Percentiles rank a stretch among this genome's conserved stretches.
These are phyloP conservation scores for Castanea mollissima DNA, from an alignment of 306 rosid genomes.

Conservation along the genomic window DNA sequence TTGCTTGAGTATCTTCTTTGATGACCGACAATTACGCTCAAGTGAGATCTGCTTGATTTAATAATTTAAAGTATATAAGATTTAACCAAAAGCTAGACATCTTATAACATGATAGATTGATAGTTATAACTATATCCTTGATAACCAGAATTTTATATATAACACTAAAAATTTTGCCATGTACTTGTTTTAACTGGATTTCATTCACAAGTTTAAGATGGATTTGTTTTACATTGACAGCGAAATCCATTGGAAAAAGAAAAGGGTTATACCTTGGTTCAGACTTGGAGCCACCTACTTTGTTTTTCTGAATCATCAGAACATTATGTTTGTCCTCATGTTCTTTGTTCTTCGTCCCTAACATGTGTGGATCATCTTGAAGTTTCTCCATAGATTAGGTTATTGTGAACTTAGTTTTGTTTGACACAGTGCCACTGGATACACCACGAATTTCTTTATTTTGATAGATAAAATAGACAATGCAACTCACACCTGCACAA, in stretches of 20 bases:
- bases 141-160: too few relatives aligned
- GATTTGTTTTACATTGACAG: not conserved
- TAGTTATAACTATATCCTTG: too few relatives aligned
- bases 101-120: too few relatives aligned
- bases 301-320: constrained; percentile 49
- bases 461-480: not conserved
- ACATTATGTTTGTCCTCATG: constrained; percentile 59
- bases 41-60: too few relatives aligned
- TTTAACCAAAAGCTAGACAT: too few relatives aligned
- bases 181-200: not conserved
- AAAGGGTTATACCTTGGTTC: constrained; percentile 58
- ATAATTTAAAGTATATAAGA: too few relatives aligned
- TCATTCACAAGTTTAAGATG: not conserved
- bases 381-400: constrained; percentile 57
- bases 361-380: constrained; percentile 62
- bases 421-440: not conserved
- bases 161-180: not conserved
- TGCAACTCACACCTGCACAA: not conserved
- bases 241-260: not conserved
- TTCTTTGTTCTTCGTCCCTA: constrained; percentile 68
- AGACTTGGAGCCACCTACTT: constrained; percentile 60
- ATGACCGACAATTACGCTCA: not conserved
- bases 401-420: constrained; percentile 20
- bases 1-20: not conserved
- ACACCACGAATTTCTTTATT: not conserved